Evolutionary conservation across 495 filamentous ascomycete species (phyloP).

Genomic region (Chaetomium tenue): DNA sequence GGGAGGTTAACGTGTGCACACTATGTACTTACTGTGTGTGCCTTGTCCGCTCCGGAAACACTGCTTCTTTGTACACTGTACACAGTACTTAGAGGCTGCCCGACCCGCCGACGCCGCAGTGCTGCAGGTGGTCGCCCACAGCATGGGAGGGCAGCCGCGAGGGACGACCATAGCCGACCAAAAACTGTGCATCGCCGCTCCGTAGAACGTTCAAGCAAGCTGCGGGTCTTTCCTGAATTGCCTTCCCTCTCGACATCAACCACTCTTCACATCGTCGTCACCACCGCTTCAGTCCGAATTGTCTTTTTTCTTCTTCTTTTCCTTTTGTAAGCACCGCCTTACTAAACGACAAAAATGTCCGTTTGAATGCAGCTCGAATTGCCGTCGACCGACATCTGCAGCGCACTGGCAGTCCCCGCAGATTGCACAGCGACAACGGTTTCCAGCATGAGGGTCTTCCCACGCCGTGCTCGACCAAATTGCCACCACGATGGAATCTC

Average conservation of each 20-base stretch:
- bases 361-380: constrained; percentile 28
- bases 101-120: constrained; percentile 24
- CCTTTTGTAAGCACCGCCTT: constrained; percentile 6
- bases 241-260: background rate
- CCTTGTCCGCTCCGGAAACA: constrained; percentile 7
- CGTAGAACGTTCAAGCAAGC: background rate
- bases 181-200: constrained; percentile 13
- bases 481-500: constrained; percentile 36
- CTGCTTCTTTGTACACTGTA: constrained; percentile 8
- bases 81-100: constrained; percentile 1
- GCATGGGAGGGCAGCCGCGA: constrained; percentile 3
- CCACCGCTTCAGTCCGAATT: background rate
- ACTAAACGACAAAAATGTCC: constrained; percentile 21
- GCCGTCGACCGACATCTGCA: constrained; percentile 6
- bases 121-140: constrained; percentile 11
- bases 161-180: background rate
- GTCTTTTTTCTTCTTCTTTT: constrained; percentile 2
- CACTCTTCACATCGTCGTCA: background rate
- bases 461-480: constrained; percentile 25
- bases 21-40: constrained; percentile 12
- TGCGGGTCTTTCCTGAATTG: constrained; percentile 2
- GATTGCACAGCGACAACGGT: constrained; percentile 18
- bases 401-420: constrained; percentile 12
- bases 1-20: background rate
- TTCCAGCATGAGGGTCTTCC: constrained; percentile 36